Conservation (phyloP, 176 grass and related monocot genomes). For the Avena sativa region DNA sequence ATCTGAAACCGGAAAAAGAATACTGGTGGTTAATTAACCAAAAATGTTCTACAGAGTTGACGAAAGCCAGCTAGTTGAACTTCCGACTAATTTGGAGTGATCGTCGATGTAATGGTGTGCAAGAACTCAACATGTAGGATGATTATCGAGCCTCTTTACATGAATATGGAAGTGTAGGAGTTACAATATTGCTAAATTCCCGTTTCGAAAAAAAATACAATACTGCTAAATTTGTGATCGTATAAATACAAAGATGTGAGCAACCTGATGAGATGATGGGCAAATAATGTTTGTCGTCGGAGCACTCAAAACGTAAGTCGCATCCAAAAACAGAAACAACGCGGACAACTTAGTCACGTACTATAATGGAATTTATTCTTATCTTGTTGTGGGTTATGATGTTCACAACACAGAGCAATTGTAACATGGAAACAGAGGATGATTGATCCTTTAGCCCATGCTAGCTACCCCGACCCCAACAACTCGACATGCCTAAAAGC, state of each 20-base stretch:
- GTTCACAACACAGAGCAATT: neutral
- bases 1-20: slow-evolving; percentile 36
- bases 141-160: neutral
- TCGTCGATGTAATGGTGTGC: neutral
- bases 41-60: neutral
- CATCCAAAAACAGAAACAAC: neutral
- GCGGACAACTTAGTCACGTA: neutral
- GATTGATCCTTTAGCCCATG: neutral
- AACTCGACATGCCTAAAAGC: slow-evolving; percentile 29
- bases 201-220: no score
- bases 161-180: neutral
- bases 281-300: neutral
- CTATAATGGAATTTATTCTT: neutral
- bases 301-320: neutral
- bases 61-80: neutral
- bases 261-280: neutral
- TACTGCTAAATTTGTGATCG: neutral
- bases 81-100: neutral
- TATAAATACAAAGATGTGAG: neutral
- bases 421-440: neutral
- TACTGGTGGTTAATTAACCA: slow-evolving; percentile 6
- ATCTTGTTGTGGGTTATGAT: neutral
- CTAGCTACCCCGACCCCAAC: neutral
- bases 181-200: neutral
- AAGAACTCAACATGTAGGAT: neutral